Evolutionary conservation across 345 rosid genomes (phyloP).

Genomic region (Jatropha curcas): DNA sequence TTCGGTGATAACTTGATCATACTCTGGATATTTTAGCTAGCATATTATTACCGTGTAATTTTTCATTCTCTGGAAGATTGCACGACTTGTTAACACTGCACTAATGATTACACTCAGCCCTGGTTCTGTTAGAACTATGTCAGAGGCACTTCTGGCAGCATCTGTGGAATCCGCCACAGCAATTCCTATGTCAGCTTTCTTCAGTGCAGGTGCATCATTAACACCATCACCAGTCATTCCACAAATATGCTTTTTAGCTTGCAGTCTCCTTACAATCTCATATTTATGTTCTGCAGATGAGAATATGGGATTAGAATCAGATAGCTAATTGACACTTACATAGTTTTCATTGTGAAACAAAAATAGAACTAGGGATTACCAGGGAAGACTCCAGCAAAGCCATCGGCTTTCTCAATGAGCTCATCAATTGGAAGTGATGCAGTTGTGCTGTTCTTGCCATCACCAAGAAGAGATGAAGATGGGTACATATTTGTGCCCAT

Average conservation of each 20-base stretch:
- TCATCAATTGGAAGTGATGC: constrained; percentile 42
- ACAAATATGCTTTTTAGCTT: constrained; percentile 50
- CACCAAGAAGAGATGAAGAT: constrained; percentile 53
- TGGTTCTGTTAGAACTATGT: constrained; percentile 63
- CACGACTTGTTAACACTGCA: constrained; percentile 64
- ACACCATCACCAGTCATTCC: constrained; percentile 75
- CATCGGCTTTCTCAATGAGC: constrained; percentile 60
- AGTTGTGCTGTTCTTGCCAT: constrained; percentile 31
- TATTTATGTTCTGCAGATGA: constrained; percentile 48
- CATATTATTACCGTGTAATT: constrained; percentile 52
- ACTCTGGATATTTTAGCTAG: neutral
- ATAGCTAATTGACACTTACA: neutral
- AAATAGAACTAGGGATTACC: constrained; percentile 28
- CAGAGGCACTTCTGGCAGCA: constrained; percentile 64
- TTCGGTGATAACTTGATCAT: neutral
- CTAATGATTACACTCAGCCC: constrained; percentile 64
- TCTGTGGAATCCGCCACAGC: constrained; percentile 70
- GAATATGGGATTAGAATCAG: constrained; percentile 11
- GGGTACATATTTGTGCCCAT: constrained; percentile 58
- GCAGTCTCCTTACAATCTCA: constrained; percentile 57
- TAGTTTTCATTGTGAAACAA: neutral
- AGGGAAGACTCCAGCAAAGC: constrained; percentile 71
- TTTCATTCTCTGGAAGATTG: constrained; percentile 68
- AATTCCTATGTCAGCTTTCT: constrained; percentile 67
- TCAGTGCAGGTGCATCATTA: constrained; percentile 63